Conservation (phyloP, 305 asterid species). For the Fraxinus angustifolia region DNA sequence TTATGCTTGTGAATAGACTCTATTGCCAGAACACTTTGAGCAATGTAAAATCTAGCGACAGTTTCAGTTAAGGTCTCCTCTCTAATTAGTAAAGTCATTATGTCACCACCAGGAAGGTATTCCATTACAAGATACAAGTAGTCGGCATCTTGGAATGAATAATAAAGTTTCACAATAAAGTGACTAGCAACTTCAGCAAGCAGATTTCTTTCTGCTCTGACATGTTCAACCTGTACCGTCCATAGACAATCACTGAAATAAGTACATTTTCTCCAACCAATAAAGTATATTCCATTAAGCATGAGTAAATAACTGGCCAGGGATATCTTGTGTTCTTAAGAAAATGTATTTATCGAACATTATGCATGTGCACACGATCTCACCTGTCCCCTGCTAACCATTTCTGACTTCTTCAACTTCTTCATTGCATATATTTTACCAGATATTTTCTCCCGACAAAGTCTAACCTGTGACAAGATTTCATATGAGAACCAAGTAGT, state of each 20-base stretch:
- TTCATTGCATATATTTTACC: conserved; percentile 88
- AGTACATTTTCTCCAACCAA: background rate
- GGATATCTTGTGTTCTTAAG: background rate
- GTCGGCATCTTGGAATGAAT: conserved; percentile 86
- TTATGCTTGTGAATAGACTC: conserved; percentile 82
- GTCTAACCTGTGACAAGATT: conserved; percentile 55
- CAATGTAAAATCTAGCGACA: conserved; percentile 73
- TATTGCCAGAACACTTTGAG: conserved; percentile 73
- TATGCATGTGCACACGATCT: background rate
- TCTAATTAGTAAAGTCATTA: conserved; percentile 84
- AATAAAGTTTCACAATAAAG: conserved; percentile 77
- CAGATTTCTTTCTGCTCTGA: conserved; percentile 78
- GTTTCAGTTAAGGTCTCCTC: conserved; percentile 85
- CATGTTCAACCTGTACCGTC: conserved; percentile 67
- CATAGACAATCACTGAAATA: conserved; percentile 13
- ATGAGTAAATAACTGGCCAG: background rate
- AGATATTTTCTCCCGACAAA: conserved; percentile 68
- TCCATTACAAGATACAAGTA: conserved; percentile 88
- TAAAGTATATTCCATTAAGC: background rate
- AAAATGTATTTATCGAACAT: background rate
- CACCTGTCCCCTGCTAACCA: conserved; percentile 93
- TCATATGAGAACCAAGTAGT: conserved; percentile 21
- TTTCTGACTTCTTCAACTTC: conserved; percentile 83
- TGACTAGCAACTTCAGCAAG: conserved; percentile 78
- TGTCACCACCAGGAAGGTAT: conserved; percentile 87